Conservation (phyloP, 1,139 yeast species). For the Candida dubliniensis region DNA sequence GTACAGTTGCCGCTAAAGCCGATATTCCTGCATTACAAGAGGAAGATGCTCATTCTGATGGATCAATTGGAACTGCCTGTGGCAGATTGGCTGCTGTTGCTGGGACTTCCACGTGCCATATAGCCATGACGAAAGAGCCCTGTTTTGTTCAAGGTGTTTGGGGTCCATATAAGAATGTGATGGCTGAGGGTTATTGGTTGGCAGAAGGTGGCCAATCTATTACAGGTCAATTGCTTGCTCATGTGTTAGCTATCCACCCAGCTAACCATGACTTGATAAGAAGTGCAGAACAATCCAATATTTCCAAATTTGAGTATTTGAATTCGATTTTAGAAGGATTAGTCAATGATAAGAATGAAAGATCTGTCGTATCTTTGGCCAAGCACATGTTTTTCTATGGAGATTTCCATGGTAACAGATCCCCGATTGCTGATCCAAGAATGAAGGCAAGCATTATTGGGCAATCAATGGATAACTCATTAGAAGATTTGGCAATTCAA, state of each 20-base stretch:
- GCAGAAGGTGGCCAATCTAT: slow-evolving; percentile 99
- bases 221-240: slow-evolving; percentile 91
- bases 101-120: slow-evolving; percentile 96
- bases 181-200: slow-evolving; percentile 87
- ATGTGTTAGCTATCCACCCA: slow-evolving; percentile 87
- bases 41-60: slow-evolving; percentile 28
- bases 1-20: slow-evolving; percentile 90
- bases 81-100: slow-evolving; percentile 97
- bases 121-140: slow-evolving; percentile 81
- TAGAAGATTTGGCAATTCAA: slow-evolving; percentile 79
- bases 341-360: slow-evolving; percentile 52
- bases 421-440: slow-evolving; percentile 91
- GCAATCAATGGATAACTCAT: slow-evolving; percentile 83
- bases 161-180: slow-evolving; percentile 96
- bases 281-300: slow-evolving; percentile 60
- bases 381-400: slow-evolving; percentile 90
- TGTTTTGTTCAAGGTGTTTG: slow-evolving; percentile 95
- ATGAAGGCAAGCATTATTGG: slow-evolving; percentile 96
- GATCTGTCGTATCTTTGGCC: slow-evolving; percentile 79
- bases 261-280: slow-evolving; percentile 72
- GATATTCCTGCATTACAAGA: slow-evolving; percentile 51
- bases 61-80: slow-evolving; percentile 57
- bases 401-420: slow-evolving; percentile 93
- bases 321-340: slow-evolving; percentile 72
- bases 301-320: slow-evolving; percentile 79